Base-by-base conservation (phyloP, 108 stramenopile genomes). In the Asterionellopsis glacialis region DNA sequence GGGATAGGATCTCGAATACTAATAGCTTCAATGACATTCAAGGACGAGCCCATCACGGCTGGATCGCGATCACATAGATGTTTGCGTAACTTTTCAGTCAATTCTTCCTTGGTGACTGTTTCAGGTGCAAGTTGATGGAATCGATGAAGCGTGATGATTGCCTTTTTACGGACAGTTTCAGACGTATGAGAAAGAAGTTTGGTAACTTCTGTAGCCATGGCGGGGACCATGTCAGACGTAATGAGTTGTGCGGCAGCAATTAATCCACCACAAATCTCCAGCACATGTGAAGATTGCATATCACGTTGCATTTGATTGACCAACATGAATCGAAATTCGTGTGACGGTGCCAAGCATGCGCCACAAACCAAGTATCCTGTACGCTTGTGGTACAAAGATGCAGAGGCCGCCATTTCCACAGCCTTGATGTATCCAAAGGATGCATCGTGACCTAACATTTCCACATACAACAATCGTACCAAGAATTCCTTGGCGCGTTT, bases 381-480 rank as follows among this genome's bases (percentile, higher is more conserved):
- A 19, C 91, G 84, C 65, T 97, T 98, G 80, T 96, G 96, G 44
- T 82, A 69, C 18, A 98, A 72, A 50, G 77, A 88, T 33, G 85
- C 79, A 18, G 94, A 91, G 5, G 97, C 97, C 5, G 94, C 90
- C 63, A 98, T 75, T 80, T 97, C 98, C 57, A 99, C 91, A 9
- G 97, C 97, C 72, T 94, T 95, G 55, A 95, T 93, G 74, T 95
- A 96, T 13, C 96, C 98, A 69, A 98, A 99, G 43, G 79, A 78
- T 1, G 92, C 96, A 64, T 99, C 98, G 74, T 99, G 97, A 41
- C 98, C 98, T 57, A 99, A 79, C 98, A 99, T 99, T 79, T 98
- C 97, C 59, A 98, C 96, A 68, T 99, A 99, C 57, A 99, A 59
- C 55, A 98, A 68, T 43, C 98, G 84, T 33, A 99, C 93, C 27